Conservation (phyloP, 306 rosid genomes). For the Crotalaria pallida region DNA sequence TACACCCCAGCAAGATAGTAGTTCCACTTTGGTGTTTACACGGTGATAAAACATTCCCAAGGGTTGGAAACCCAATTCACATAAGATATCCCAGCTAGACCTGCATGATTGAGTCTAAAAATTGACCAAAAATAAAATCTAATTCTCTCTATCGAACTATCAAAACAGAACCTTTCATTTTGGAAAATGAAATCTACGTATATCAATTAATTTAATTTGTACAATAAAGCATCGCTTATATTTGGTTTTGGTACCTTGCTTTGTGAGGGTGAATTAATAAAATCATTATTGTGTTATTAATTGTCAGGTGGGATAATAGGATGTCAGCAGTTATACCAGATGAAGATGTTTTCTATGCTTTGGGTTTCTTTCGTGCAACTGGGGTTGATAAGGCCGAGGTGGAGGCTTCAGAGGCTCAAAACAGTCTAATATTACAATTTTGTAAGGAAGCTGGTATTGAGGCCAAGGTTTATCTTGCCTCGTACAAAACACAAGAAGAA, state of each 20-base stretch:
- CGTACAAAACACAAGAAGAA: conserved; percentile 23
- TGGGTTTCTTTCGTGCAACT: neutral
- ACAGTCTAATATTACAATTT: conserved; percentile 25
- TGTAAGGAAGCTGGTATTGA: conserved; percentile 29
- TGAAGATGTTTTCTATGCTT: conserved; percentile 41
- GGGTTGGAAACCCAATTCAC: too few relatives aligned
- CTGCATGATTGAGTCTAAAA: too few relatives aligned
- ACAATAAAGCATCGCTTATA: neutral
- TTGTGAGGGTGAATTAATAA: neutral
- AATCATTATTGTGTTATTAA: neutral
- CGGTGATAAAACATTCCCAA: too few relatives aligned
- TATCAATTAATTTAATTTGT: neutral
- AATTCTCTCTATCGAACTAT: too few relatives aligned
- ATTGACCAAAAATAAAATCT: too few relatives aligned
- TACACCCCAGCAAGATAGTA: too few relatives aligned
- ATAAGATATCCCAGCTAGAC: too few relatives aligned
- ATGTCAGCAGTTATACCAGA: conserved; percentile 45
- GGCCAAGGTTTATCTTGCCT: conserved; percentile 46
- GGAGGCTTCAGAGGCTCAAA: conserved; percentile 24
- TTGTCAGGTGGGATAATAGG: conserved; percentile 45
- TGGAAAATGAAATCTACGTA: too few relatives aligned
- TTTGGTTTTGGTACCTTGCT: neutral
- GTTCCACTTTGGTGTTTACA: too few relatives aligned
- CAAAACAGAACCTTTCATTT: too few relatives aligned
- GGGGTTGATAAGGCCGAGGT: neutral